These are phyloP conservation scores for Botryobasidium botryosum DNA, from an alignment of 768 basidiomycete species.

Conservation along the genomic window DNA sequence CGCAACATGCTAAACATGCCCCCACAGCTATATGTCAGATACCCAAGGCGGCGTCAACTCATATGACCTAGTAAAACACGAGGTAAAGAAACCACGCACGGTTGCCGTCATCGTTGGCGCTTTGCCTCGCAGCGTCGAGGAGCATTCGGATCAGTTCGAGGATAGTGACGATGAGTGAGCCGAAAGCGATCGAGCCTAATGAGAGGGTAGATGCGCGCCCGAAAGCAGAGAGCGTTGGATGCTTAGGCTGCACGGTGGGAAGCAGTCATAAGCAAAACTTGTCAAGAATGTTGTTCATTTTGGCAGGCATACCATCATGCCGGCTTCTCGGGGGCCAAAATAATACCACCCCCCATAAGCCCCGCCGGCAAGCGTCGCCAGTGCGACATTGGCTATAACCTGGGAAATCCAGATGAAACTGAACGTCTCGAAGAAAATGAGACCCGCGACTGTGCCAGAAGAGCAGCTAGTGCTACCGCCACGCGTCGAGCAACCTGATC, in stretches of 20 bases:
- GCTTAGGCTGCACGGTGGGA: conserved; percentile 32
- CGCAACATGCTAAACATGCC: conserved; percentile 60
- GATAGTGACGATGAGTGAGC: conserved; percentile 66
- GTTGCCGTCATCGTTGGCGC: conserved; percentile 44
- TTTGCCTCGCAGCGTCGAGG: conserved; percentile 38
- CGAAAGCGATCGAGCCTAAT: conserved; percentile 73
- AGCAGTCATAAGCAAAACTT: not conserved
- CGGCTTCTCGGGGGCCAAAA: conserved; percentile 53
- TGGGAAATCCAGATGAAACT: conserved; percentile 79
- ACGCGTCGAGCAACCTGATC: conserved; percentile 32
- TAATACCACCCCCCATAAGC: conserved; percentile 71
- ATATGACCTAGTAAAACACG: not conserved
- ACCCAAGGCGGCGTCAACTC: too few relatives aligned
- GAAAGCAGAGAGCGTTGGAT: conserved; percentile 54
- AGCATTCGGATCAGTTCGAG: conserved; percentile 51
- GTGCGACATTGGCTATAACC: conserved; percentile 60
- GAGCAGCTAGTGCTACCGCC: conserved; percentile 38
- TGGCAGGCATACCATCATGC: conserved; percentile 37
- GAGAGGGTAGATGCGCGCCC: conserved; percentile 61
- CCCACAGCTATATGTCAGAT: conserved; percentile 36
- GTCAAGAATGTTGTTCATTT: not conserved
- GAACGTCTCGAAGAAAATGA: conserved; percentile 63
- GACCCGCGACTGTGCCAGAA: conserved; percentile 55
- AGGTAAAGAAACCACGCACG: conserved; percentile 28
- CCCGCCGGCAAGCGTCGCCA: conserved; percentile 69